Conservation (phyloP, 371 early-diverging fungal genomes). For the Rozella allomycis region DNA sequence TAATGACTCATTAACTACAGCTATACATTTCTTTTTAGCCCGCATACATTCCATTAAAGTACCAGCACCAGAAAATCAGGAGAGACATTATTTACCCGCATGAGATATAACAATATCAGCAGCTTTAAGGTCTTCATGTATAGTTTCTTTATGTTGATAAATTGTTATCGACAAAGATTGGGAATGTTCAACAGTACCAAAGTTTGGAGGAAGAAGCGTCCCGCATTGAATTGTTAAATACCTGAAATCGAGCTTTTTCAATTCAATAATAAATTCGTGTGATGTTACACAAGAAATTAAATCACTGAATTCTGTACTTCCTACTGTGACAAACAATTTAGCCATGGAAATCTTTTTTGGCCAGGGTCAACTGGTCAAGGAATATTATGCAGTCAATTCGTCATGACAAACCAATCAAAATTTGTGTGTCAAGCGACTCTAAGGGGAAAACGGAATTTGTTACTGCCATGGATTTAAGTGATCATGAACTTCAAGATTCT, state of each 20-base stretch:
- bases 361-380: too few relatives aligned
- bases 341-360: too few relatives aligned
- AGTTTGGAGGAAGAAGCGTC: background rate
- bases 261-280: slow-evolving; percentile 17
- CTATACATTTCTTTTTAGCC: slow-evolving; percentile 36
- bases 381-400: too few relatives aligned
- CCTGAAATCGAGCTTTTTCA: slow-evolving; percentile 21
- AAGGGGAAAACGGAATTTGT: too few relatives aligned
- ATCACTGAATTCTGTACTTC: slow-evolving; percentile 63
- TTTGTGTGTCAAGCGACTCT: too few relatives aligned
- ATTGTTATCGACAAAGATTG: slow-evolving; percentile 13
- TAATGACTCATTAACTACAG: slow-evolving; percentile 45
- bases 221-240: slow-evolving; percentile 55
- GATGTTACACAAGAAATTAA: slow-evolving; percentile 29
- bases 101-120: slow-evolving; percentile 46
- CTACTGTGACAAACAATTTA: slow-evolving; percentile 75
- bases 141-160: slow-evolving; percentile 35
- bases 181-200: slow-evolving; percentile 2
- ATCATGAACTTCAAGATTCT: too few relatives aligned
- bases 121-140: slow-evolving; percentile 24
- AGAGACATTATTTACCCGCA: slow-evolving; percentile 27
- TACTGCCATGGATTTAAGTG: too few relatives aligned
- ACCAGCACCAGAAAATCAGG: slow-evolving; percentile 33
- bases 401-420: too few relatives aligned
- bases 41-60: slow-evolving; percentile 54